Percentiles rank a stretch among this genome's conserved stretches.
phyloP scores from a whole-genome alignment of 2,329 filamentous ascomycete genomes.

The Chaetothyriales sp. region DNA sequence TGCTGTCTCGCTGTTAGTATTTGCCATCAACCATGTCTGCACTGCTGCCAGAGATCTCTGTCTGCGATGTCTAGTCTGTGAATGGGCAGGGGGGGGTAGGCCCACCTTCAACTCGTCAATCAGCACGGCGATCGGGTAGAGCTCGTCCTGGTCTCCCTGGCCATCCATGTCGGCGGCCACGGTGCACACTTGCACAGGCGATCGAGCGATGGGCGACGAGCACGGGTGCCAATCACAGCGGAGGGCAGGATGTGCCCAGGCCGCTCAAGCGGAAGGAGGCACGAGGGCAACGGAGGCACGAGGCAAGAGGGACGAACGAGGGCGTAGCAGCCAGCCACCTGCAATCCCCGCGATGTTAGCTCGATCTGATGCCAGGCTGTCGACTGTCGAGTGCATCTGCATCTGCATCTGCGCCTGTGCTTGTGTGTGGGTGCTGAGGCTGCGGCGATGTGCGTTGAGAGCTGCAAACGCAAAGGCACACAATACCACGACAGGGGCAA shows the following conservation, averaged over 20 bases:
- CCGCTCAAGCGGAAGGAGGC: constrained; percentile 21
- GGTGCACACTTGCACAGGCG: constrained; percentile 3
- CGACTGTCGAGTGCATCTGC: not conserved
- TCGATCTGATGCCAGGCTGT: not conserved
- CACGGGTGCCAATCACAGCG: constrained; percentile 14
- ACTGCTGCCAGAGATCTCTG: too few species aligned
- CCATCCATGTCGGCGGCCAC: constrained; percentile 60
- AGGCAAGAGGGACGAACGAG: not conserved
- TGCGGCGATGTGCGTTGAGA: constrained; percentile 6
- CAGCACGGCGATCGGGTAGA: constrained; percentile 97
- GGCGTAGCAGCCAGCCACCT: not conserved
- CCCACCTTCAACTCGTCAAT: constrained; percentile 98
- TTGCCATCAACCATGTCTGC: not conserved
- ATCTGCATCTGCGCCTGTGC: not conserved
- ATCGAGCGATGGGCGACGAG: constrained; percentile 13
- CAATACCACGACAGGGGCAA: not conserved
- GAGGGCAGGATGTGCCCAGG: constrained; percentile 17
- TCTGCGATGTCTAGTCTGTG: not conserved
- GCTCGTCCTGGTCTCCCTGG: constrained; percentile 86
- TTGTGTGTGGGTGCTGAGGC: not conserved
- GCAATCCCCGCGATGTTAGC: not conserved
- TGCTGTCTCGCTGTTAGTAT: constrained; percentile 44
- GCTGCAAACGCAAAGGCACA: not conserved
- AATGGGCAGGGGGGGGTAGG: constrained; percentile 14
- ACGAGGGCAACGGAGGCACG: not conserved